These are phyloP conservation scores for Amyloporia xantha DNA, from an alignment of 768 basidiomycete species.

Conservation along the genomic window DNA sequence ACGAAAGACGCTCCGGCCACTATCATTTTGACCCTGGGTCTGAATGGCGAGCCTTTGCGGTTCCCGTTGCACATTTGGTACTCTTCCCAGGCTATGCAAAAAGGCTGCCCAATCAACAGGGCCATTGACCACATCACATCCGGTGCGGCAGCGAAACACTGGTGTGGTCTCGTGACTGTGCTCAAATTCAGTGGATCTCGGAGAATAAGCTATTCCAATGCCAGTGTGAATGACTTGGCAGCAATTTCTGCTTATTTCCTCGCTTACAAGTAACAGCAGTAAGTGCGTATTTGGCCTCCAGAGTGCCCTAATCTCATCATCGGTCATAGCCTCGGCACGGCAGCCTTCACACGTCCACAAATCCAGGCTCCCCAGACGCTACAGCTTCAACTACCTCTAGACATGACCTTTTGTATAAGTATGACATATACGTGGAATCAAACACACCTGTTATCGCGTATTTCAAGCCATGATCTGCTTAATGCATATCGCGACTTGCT, in stretches of 20 bases:
- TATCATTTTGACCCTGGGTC: slow-evolving; percentile 73
- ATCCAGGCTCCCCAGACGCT: too few species aligned
- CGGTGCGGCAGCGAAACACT: slow-evolving; percentile 69
- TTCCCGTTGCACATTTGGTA: slow-evolving; percentile 85
- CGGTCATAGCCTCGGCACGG: too few species aligned
- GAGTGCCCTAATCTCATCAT: too few species aligned
- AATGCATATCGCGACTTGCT: too few species aligned
- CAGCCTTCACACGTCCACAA: too few species aligned
- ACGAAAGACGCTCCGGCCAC: slow-evolving; percentile 50
- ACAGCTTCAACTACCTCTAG: too few species aligned
- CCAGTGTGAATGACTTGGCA: slow-evolving; percentile 77
- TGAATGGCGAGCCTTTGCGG: slow-evolving; percentile 75
- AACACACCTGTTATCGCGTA: too few species aligned
- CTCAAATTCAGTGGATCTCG: slow-evolving; percentile 83
- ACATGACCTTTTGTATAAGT: too few species aligned
- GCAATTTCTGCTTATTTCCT: slow-evolving; percentile 85
- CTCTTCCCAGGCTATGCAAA: slow-evolving; percentile 54
- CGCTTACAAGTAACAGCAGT: slow-evolving; percentile 51
- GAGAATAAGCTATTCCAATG: slow-evolving; percentile 80
- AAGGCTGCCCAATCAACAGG: slow-evolving; percentile 62
- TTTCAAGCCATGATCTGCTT: too few species aligned
- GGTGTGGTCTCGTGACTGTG: slow-evolving; percentile 78
- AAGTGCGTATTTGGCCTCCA: too few species aligned
- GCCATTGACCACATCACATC: slow-evolving; percentile 80
- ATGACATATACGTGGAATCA: too few species aligned